Base-by-base conservation (phyloP, 306 rosid species). In the Quercus berberidifolia region DNA sequence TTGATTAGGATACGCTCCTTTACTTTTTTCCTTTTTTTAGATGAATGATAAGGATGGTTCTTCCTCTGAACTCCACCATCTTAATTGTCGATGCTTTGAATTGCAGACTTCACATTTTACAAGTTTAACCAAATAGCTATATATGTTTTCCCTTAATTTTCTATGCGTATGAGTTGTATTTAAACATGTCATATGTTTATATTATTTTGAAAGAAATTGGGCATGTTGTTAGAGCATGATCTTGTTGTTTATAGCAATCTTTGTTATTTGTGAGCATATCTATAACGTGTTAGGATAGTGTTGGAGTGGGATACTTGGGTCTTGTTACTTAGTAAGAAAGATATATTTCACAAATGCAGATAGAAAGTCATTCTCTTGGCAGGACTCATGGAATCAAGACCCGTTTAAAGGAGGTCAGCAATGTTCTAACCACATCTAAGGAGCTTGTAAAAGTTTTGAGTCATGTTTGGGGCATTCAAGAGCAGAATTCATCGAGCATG, bases 371-470 rank as follows among this genome's bases (percentile, higher is more conserved):
- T 51, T 60, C 71, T 19, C 69, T 84, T 23, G 86, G 64, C 41
- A 87, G 82, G 68, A 77, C 63, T 60, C 81, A 82, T 58, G 94
- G 82, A 55, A 80, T 68, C 25, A 91, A 82, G 83, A 81, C 83
- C 38, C 87, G 88, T 67, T 78, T 92, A 78, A 94, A 92, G 87
- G 97, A 91, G 81, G 97, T 93, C 35, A 84, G 91, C 63, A 85
- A 83, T 76, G 90, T 93, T 38, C 74, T 92, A 35, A 80, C 91
- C 17, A 91, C 97, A 65, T 88, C 97, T 0, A 94, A 89, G 83
- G 94, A 94, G 88, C 90, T 94, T 72, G 74, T 94, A 15, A 91
- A 91, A 79, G 91, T 92, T 60, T 69, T 94, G 41, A 87, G 83
- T 73, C 93, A 92, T 72, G 74, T 91, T 73, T 90, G 86, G 73